Evolutionary conservation across 345 rosid species (phyloP).

Genomic region (Tarenaya hassleriana): DNA sequence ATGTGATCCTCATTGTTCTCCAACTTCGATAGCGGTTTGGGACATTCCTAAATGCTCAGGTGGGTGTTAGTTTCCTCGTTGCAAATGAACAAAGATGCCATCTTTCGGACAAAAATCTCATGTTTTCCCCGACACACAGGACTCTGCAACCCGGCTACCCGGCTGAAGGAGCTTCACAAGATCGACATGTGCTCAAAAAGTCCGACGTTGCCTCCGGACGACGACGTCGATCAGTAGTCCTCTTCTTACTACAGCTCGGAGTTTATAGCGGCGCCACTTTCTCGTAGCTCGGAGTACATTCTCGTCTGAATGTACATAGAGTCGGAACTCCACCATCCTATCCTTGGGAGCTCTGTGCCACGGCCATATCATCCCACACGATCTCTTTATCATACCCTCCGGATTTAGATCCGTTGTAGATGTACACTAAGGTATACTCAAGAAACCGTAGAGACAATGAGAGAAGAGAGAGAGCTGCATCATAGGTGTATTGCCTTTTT

Average conservation of each 20-base stretch:
- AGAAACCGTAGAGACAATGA: too few relatives aligned
- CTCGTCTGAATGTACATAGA: not conserved
- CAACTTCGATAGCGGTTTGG: conserved; percentile 79
- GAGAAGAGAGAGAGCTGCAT: too few relatives aligned
- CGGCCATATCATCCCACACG: too few relatives aligned
- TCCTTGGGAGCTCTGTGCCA: too few relatives aligned
- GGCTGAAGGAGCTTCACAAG: conserved; percentile 60
- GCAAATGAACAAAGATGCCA: too few relatives aligned
- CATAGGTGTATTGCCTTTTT: conserved; percentile 13
- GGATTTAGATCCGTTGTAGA: too few relatives aligned
- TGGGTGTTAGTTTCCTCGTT: too few relatives aligned
- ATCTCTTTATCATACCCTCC: too few relatives aligned
- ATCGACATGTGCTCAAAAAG: conserved; percentile 64
- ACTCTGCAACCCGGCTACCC: conserved; percentile 56
- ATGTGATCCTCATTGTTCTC: conserved; percentile 71
- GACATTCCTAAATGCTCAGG: conserved; percentile 91
- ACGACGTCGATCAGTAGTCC: conserved; percentile 28
- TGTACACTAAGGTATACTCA: too few relatives aligned
- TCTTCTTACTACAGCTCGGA: not conserved
- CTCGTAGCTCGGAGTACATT: not conserved
- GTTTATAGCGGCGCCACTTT: not conserved
- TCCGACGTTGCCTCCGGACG: conserved; percentile 62
- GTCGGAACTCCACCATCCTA: too few relatives aligned
- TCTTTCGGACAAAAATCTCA: conserved; percentile 4
- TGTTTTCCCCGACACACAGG: conserved; percentile 32